Evolutionary conservation across 371 early-diverging fungal genomes (phyloP).

Genomic region (Sporodiniella umbellata): DNA sequence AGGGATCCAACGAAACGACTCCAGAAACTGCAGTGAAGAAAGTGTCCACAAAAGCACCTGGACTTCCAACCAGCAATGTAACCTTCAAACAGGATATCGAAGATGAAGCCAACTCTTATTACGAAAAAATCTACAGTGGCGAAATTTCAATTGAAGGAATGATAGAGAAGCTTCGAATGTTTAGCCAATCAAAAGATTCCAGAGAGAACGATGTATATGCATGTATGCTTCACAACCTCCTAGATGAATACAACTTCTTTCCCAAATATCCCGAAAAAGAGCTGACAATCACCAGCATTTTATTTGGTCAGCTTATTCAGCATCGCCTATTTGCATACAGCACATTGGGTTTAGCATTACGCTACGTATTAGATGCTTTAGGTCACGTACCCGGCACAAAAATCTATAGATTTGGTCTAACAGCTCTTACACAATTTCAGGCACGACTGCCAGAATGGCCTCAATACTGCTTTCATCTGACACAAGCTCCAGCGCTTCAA

Average conservation of each 20-base stretch:
- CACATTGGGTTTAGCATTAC: conserved; percentile 76
- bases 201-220: conserved; percentile 76
- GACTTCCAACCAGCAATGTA: conserved; percentile 11
- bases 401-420: conserved; percentile 87
- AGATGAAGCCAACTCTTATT: conserved; percentile 74
- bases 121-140: conserved; percentile 75
- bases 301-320: conserved; percentile 89
- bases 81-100: conserved; percentile 53
- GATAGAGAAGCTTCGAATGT: conserved; percentile 68
- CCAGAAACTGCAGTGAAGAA: background rate
- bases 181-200: conserved; percentile 64
- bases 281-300: conserved; percentile 79
- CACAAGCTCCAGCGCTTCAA: conserved; percentile 76
- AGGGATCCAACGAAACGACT: background rate
- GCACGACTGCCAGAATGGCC: conserved; percentile 87
- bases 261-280: conserved; percentile 92
- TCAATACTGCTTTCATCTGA: conserved; percentile 75
- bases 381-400: conserved; percentile 76
- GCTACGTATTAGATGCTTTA: conserved; percentile 83
- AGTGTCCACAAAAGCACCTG: background rate
- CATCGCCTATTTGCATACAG: conserved; percentile 75
- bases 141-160: conserved; percentile 71
- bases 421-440: conserved; percentile 83
- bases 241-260: conserved; percentile 95
- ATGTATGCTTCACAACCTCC: conserved; percentile 82